Conservation (phyloP, 2,329 filamentous ascomycete genomes). For the Trichoderma sp. region DNA sequence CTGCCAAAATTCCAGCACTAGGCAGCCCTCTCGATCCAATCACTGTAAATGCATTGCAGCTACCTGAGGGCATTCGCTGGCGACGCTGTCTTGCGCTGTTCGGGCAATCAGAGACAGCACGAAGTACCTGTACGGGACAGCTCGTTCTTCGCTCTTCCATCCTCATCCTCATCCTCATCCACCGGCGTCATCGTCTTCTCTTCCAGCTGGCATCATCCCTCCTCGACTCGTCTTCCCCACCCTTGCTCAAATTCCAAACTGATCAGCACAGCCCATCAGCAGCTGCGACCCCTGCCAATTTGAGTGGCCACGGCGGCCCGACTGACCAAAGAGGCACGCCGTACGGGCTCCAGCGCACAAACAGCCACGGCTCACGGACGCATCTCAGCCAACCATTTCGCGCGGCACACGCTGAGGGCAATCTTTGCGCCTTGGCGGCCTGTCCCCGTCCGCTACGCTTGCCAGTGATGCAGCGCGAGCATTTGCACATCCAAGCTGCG, state of each 20-base stretch:
- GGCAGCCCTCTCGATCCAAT: background rate
- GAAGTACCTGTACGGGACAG: background rate
- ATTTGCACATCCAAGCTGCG: background rate
- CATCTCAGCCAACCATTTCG: slow-evolving; percentile 26
- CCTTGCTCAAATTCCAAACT: slow-evolving; percentile 14
- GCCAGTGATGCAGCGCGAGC: background rate
- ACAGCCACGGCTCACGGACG: slow-evolving; percentile 14
- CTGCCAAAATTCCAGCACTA: background rate
- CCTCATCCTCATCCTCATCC: slow-evolving; percentile 10
- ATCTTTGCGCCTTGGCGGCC: slow-evolving; percentile 11
- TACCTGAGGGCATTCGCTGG: slow-evolving; percentile 4
- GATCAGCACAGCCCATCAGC: slow-evolving; percentile 22
- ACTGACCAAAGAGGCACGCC: background rate
- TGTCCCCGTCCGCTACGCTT: background rate
- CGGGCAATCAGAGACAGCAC: background rate
- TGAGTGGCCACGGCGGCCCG: slow-evolving; percentile 6
- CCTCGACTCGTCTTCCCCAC: background rate
- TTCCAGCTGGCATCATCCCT: slow-evolving; percentile 15
- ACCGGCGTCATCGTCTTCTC: background rate
- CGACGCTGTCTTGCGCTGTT: background rate
- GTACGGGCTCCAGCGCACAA: slow-evolving; percentile 9
- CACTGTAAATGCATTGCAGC: background rate
- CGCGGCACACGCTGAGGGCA: slow-evolving; percentile 8
- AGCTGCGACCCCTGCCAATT: slow-evolving; percentile 19
- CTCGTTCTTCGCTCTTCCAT: background rate